Base-by-base conservation (phyloP, 768 basidiomycete genomes). In the Termitomyces sp. region DNA sequence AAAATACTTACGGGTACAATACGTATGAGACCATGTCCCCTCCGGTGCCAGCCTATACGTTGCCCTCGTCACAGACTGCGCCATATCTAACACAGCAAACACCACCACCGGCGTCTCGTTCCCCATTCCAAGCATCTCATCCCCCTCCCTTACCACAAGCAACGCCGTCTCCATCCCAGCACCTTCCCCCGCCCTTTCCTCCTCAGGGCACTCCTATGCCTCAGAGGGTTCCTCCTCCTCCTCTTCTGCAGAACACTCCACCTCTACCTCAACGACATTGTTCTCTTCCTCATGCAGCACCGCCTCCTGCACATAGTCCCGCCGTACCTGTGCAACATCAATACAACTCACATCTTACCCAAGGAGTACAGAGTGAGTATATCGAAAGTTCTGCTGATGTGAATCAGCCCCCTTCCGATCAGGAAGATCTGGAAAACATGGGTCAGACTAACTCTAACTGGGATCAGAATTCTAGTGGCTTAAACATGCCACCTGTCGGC, bases 11-110 rank as follows among this genome's bases (percentile, higher is more conserved):
- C 46, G 64, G 63, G n/a, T 65, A 66, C 54, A 62, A 64, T 35
- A 57, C 64, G 15, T 68, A 62, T 19, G 62, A 65, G 47, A 55
- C 68, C n/a, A 58, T 62, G 41, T 47, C 55, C 19, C 56, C 58
- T 32, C 63, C 58, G 4, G 24, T 56, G 15, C 44, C 55, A 26
- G 51, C 46, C 40, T 58, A 58, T 42, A 53, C 26, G 6, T 6
- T 53, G 11, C 45, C 56, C n/a, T 34, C 55, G 3, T 51, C 55
- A 17, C 62, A 58, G 41, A 53, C 47, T 26, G 52, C 56, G 4
- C 52, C 58, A 45, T 56, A 61, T 52, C 2, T 53, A 12, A 50
- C 58, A 12, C 57, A 56, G 15, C 57, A 51, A 38, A 54, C 54
- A 7, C 57, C 59, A 14, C 55, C 58, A 12, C 32, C 40, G 26